Base-by-base conservation (phyloP, 2,329 filamentous ascomycete genomes). In the Hypoxylon sp. region DNA sequence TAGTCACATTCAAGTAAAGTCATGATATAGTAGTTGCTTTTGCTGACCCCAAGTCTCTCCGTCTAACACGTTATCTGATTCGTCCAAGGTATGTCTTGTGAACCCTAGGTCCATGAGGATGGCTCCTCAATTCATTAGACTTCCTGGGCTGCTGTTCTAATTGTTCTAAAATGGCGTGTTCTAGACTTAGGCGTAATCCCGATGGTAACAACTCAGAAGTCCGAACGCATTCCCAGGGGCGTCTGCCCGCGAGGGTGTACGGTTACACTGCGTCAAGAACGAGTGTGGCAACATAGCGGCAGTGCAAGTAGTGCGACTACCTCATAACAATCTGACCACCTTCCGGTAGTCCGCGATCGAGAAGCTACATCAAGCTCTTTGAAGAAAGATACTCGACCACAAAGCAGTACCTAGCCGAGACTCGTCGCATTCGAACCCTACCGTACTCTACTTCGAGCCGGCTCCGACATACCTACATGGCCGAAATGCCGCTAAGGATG, bases 371-470 rank as follows among this genome's bases (percentile, higher is more conserved):
- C 24, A 54, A 39, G 24, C 4, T 11, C 17, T 48, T 15, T 48
- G 39, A 24, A 32, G 13, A 2, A 47, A 24, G 35, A 54, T 54
- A 27, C 58, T 61, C n/a, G 39, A 48, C 19, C 29, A 29, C 17
- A 35, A 50, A 39, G 50, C 29, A 19, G 17, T 29, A 29, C 56
- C 39, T 44, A 19, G 39, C 17, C n/a, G 8, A 7, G 39, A 7
- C 39, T 44, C 15, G 17, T 17, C 8, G 11, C 39, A 17, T 44
- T 17, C 39, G 19, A 44, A 21, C 17, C 46, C 21, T 10, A 39
- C 32, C 56, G 31, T 37, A 13, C 24, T 44, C 47, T 44, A 29
- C 35, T 19, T 52, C 47, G 47, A 61, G 37, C 48, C 37, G 29
- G 37, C 35, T 5, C 48, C 48, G 37, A 47, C 57, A 13, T 61